Evolutionary conservation across 345 rosid species (phyloP), one percentile per base, ranked within the genome.

Genomic region (Bruguiera parviflora): DNA sequence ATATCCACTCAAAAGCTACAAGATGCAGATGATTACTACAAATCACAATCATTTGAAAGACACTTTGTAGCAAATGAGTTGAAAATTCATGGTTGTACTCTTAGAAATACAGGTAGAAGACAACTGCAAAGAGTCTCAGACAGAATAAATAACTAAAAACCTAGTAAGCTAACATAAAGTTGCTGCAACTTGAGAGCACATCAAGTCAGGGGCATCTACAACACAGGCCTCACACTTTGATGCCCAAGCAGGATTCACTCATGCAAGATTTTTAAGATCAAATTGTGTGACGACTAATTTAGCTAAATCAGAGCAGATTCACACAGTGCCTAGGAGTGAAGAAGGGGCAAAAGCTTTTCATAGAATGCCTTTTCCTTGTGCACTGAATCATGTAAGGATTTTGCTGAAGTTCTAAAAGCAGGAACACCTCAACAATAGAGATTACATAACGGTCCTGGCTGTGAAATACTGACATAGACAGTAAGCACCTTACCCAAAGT

Each of bases 31-130:
- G 10, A 43, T 31, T 28, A 19, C 24, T 20, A 65, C 21, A 4
- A 10, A 55, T 66, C 51, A 66, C 29, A 65, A 53, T 37, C 61
- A 66, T 21, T 21, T 6, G n/a, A 43, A 31, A 63, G 47, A 24
- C 13, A 62, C 15, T 16, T 11, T 37, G 37, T 63, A 39, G 19
- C 4, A 8, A 61, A n/a, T 37, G 20, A n/a, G 13, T 33, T 37
- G 66, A 31, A 63, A 63, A 63, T 18, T 20, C 52, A 35, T 10
- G 43, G 43, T 22, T 39, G 15, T 9, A 39, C 4, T 39, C 46
- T 10, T 39, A 39, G 15, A 39, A 2, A 39, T 39, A 39, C 3
- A 13, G 15, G 49, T 3, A 13, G 5, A 43, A 43, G 5, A 43
- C 49, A 43, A 13, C 49, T 13, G 49, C 18, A 43, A 13, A 4